phyloP scores from a whole-genome alignment of 1,284 basidiomycete genomes.

The Kwoniella shivajii region DNA sequence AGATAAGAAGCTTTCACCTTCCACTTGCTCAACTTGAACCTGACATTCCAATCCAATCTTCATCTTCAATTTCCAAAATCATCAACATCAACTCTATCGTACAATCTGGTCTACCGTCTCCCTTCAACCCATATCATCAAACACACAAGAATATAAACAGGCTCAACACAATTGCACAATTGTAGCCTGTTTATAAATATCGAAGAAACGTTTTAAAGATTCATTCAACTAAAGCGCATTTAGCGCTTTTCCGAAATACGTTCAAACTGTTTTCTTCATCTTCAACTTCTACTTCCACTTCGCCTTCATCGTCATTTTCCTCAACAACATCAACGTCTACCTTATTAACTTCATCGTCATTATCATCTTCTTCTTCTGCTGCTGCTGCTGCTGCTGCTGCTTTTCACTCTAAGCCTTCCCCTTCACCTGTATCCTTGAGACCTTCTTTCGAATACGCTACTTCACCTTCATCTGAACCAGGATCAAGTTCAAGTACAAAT shows the following conservation, averaged over 20 bases:
- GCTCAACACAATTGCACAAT: too few relatives aligned
- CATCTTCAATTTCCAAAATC: not conserved
- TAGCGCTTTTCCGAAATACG: slow-evolving; percentile 2
- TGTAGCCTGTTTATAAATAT: too few relatives aligned
- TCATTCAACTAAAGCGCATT: not conserved
- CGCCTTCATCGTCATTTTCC: too few relatives aligned
- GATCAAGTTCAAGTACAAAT: not conserved
- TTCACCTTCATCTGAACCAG: not conserved
- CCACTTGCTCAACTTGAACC: not conserved
- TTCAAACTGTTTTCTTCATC: slow-evolving; percentile 1
- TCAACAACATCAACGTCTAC: too few relatives aligned
- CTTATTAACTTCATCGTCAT: too few relatives aligned
- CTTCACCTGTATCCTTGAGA: not conserved
- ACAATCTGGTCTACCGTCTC: too few relatives aligned
- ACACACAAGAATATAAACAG: not conserved
- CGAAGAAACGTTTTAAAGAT: too few relatives aligned
- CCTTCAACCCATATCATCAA: too few relatives aligned
- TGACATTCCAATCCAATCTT: not conserved
- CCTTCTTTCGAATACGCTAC: slow-evolving; percentile 2
- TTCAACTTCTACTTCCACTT: not conserved
- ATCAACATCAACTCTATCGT: not conserved
- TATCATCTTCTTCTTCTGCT: not conserved
- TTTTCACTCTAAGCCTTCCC: not conserved
- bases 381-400: not conserved
- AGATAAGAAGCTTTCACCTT: too few relatives aligned